These are phyloP conservation scores for Smithsoniella earleae DNA, from an alignment of 163 green algal genomes.

Conservation along the genomic window DNA sequence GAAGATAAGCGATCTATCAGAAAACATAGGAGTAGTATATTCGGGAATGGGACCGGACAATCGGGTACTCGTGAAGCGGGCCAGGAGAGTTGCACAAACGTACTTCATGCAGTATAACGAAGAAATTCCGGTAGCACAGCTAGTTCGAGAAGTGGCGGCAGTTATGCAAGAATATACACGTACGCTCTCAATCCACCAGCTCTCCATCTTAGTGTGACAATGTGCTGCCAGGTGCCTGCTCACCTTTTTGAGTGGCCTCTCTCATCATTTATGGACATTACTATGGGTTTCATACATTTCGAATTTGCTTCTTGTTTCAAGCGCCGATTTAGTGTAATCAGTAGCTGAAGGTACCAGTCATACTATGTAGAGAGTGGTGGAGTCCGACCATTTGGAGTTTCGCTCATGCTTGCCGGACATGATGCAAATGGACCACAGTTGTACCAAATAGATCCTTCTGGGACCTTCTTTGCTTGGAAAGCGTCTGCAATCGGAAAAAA, in stretches of 20 bases:
- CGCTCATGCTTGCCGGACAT: conserved; percentile 87
- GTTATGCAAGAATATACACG: conserved; percentile 99
- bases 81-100: conserved; percentile 67
- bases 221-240: too few species aligned
- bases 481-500: conserved; percentile 82
- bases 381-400: conserved; percentile 95
- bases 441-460: conserved; percentile 95
- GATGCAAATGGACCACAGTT: conserved; percentile 94
- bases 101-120: conserved; percentile 95
- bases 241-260: too few species aligned
- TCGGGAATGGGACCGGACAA: conserved; percentile 97
- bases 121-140: conserved; percentile 91
- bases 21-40: conserved; percentile 90
- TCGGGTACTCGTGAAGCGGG: conserved; percentile 88
- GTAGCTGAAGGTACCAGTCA: too few species aligned
- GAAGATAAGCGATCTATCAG: conserved; percentile 85
- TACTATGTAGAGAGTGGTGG: conserved; percentile 69
- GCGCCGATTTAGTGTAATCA: too few species aligned
- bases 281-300: too few species aligned
- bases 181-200: conserved; percentile 33
- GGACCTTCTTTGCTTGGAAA: conserved; percentile 97
- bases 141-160: conserved; percentile 89
- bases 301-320: too few species aligned
- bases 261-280: too few species aligned
- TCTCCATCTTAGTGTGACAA: too few species aligned